These are phyloP conservation scores for Penicillium verhagenii DNA, from an alignment of 495 filamentous ascomycete species.

Conservation along the genomic window DNA sequence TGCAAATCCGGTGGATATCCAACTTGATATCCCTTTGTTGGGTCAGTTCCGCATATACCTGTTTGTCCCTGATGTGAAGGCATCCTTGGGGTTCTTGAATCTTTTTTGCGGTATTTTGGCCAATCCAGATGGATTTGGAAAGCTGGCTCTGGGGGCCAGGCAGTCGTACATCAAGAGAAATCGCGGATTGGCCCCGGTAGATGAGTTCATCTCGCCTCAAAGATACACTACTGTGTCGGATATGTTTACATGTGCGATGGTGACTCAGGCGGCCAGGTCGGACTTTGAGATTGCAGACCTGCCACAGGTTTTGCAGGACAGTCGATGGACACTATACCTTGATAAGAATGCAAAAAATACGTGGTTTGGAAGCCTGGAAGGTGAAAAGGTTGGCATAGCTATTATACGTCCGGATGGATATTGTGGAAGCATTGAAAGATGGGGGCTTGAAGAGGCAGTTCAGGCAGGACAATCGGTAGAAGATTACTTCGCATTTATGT, in stretches of 20 bases:
- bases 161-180: constrained; percentile 54
- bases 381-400: constrained; percentile 53
- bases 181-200: constrained; percentile 45
- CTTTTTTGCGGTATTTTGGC: constrained; percentile 47
- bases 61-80: constrained; percentile 54
- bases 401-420: constrained; percentile 69
- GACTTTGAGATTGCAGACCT: constrained; percentile 62
- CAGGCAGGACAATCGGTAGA: constrained; percentile 56
- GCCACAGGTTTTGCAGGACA: constrained; percentile 52
- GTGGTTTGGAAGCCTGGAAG: constrained; percentile 58
- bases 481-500: constrained; percentile 50
- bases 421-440: constrained; percentile 57
- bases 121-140: constrained; percentile 34
- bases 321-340: constrained; percentile 68
- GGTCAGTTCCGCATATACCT: constrained; percentile 70
- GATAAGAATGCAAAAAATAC: constrained; percentile 55
- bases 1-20: constrained; percentile 68
- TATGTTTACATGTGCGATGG: constrained; percentile 57
- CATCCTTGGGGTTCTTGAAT: constrained; percentile 52
- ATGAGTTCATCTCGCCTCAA: constrained; percentile 58
- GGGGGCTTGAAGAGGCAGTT: constrained; percentile 44
- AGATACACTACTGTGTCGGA: constrained; percentile 61
- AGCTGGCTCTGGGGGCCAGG: constrained; percentile 44
- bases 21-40: constrained; percentile 68
- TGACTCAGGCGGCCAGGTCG: constrained; percentile 53